These are phyloP conservation scores for Phylloporus sp. DNA, from an alignment of 768 basidiomycete genomes.

Conservation along the genomic window DNA sequence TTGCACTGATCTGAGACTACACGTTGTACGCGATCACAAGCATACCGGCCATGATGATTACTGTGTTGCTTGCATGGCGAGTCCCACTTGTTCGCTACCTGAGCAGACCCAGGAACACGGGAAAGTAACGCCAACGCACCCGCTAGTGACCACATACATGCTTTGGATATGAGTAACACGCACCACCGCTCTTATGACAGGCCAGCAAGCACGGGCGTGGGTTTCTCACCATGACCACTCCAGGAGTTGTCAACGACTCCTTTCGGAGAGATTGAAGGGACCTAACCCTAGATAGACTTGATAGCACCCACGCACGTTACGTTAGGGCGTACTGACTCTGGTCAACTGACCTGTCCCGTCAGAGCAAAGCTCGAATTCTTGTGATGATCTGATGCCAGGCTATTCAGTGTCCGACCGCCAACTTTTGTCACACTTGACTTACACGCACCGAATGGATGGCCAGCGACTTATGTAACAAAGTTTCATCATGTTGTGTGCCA, in stretches of 20 bases:
- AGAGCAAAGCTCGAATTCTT: no score
- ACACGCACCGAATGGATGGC: no score
- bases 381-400: no score
- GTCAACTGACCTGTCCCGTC: no score
- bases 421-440: no score
- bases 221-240: conserved; percentile 17
- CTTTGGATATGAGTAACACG: conserved; percentile 90
- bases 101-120: neutral
- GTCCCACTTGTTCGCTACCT: conserved; percentile 65
- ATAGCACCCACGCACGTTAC: no score
- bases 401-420: no score
- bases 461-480: no score
- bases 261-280: neutral
- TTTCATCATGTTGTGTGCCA: no score
- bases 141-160: conserved; percentile 92
- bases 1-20: conserved; percentile 73
- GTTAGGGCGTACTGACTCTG: no score
- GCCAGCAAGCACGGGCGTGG: neutral
- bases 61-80: conserved; percentile 78
- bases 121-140: conserved; percentile 41
- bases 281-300: no score
- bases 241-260: no score
- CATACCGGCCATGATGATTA: conserved; percentile 67
- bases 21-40: conserved; percentile 59
- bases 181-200: conserved; percentile 65